phyloP scores from a whole-genome alignment of 805 yeast genomes.

The Saccharomycopsis capsularis region DNA sequence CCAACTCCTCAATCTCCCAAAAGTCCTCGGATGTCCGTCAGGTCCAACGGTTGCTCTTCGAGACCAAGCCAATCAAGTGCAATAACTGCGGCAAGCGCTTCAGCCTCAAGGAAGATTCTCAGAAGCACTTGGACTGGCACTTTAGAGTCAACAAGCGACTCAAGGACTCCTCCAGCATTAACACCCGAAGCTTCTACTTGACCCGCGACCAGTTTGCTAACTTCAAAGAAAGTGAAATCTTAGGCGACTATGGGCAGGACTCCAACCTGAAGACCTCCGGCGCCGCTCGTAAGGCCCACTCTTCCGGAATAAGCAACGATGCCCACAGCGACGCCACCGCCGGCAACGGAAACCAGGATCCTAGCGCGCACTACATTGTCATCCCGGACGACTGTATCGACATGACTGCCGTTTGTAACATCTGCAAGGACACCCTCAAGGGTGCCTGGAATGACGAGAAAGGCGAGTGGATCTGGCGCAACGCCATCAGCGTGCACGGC shows the following conservation, averaged over 20 bases:
- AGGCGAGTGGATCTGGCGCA: slow-evolving; percentile 80
- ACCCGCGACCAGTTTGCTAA: slow-evolving; percentile 64
- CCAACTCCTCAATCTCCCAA: slow-evolving; percentile 6
- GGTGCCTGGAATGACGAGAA: slow-evolving; percentile 66
- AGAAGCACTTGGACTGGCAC: slow-evolving; percentile 89
- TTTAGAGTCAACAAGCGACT: slow-evolving; percentile 81
- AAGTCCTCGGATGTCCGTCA: slow-evolving; percentile 24
- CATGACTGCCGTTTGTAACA: slow-evolving; percentile 54
- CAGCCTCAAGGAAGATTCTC: slow-evolving; percentile 44
- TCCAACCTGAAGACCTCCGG: not conserved
- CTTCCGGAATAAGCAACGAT: no score
- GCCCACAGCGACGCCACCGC: slow-evolving; percentile 15
- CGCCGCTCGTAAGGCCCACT: not conserved
- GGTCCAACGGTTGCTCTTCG: slow-evolving; percentile 38
- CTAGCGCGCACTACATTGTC: slow-evolving; percentile 8
- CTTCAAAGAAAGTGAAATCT: slow-evolving; percentile 61
- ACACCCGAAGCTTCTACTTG: slow-evolving; percentile 78
- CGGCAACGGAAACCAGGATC: slow-evolving; percentile 2
- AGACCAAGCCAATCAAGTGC: slow-evolving; percentile 71
- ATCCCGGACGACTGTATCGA: slow-evolving; percentile 60
- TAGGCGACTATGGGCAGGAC: slow-evolving; percentile 29
- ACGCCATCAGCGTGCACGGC: slow-evolving; percentile 47
- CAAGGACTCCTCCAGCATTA: slow-evolving; percentile 46
- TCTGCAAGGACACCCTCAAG: slow-evolving; percentile 58
- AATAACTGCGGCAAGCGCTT: slow-evolving; percentile 86